A percentile compares a stretch with the other conserved stretches of the same genome.
These are phyloP conservation scores for Cordyceps militaris DNA, from an alignment of 2,329 filamentous ascomycete species.

Conservation along the genomic window DNA sequence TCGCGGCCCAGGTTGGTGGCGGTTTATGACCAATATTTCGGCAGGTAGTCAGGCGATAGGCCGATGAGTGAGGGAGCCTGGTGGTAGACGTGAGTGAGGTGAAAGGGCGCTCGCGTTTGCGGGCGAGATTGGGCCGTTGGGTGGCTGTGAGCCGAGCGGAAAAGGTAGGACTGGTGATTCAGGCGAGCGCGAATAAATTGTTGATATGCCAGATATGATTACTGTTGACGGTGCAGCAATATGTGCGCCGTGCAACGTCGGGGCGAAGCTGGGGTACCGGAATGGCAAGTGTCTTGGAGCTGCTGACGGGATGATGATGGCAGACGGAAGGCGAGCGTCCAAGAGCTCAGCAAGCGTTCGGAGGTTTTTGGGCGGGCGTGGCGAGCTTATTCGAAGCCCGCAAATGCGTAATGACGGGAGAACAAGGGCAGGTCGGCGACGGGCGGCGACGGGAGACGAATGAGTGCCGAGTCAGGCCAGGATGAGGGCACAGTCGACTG, in stretches of 20 bases:
- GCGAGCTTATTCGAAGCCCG: background rate
- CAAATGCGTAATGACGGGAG: background rate
- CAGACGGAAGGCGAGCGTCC: background rate
- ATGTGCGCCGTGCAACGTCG: background rate
- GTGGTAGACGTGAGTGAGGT: background rate
- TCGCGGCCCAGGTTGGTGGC: background rate
- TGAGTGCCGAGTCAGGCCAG: background rate
- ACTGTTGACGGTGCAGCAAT: background rate
- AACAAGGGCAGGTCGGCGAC: background rate
- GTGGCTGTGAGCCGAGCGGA: background rate
- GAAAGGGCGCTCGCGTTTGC: background rate
- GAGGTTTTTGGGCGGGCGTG: background rate
- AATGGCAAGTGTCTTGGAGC: background rate
- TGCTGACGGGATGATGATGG: background rate
- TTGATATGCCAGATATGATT: background rate
- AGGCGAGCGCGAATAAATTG: background rate
- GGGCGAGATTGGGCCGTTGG: background rate
- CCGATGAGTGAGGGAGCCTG: background rate
- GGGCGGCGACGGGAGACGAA: background rate
- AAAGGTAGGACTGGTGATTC: background rate
- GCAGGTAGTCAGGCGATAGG: background rate
- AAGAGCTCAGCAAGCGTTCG: background rate
- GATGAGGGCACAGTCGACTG: background rate
- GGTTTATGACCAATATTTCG: background rate
- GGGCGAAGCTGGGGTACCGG: background rate